Evolutionary conservation across 2,329 filamentous ascomycete species (phyloP), one percentile per base, ranked within the genome.

Genomic region (Aspergillus sclerotialis): DNA sequence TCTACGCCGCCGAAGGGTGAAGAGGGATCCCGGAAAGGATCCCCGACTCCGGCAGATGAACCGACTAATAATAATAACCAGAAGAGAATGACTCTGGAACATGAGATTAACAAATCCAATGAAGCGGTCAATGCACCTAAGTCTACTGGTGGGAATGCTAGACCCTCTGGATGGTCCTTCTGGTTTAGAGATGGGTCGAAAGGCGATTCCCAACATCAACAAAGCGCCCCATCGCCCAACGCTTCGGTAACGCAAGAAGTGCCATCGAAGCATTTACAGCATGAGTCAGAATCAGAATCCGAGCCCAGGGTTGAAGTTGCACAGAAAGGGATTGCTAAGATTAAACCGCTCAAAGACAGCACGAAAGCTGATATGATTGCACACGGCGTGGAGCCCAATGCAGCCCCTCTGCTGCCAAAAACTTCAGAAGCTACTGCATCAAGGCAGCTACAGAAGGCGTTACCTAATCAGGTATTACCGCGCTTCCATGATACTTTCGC

Each of bases 381-480:
- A 18, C 33, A 48, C 14, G 35, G 38, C 5, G 18, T 40, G 19
- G 46, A 53, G 35, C 31, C 46, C 15, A 35, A 36, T 13, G 25
- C 44, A 16, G 40, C 40, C 18, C 28, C 43, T 17, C 40, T 38
- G 30, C 39, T 44, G 26, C 37, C 46, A 15, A 46, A 49, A n/a
- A 49, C 52, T n/a, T 43, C 55, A 15, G 59, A 64, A 38, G 41
- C 46, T 3, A 46, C 42, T 13, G 53, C 58, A n/a, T 56, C 56
- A n/a, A 56, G 55, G 35, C 56, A 57, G 34, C 39, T 58, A 34
- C 58, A 56, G 36, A 58, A 46, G 28, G 49, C 56, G 5, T 40
- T 65, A 7, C 59, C 65, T 8, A 73, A 72, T 39, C 60, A 72
- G 38, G 51, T 73, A 4, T 55, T 73, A 17, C 70, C 70, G 6